Evolutionary conservation across 1,284 basidiomycete genomes (phyloP), one percentile per base, ranked within the genome.

Genomic region (Ustilago hordei): DNA sequence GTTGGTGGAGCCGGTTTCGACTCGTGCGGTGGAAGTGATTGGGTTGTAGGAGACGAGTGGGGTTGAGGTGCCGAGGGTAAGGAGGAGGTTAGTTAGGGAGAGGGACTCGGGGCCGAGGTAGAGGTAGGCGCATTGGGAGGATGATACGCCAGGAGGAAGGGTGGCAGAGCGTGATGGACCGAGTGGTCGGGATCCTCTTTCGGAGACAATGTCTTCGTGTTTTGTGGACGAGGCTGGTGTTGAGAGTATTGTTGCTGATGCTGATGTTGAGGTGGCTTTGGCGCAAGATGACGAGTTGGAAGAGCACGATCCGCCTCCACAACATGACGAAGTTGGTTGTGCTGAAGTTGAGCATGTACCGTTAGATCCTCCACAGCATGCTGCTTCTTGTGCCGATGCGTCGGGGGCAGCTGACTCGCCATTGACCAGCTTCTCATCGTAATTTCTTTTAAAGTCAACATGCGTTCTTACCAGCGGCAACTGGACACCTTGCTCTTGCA

Each of bases 31-130:
- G 28, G 87, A 82, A 0, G 88, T 88, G 19, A 85, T 75, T 0
- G 95, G 93, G 69, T 95, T 89, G 87, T 94, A 97, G 0, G 91
- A 91, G 79, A 91, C 90, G 13, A 95, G 89, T 0, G 67, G 74
- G 8, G 74, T 71, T 4, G 71, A 31, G 1, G 84, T 53, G 28
- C 83, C 82, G 17, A 84, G 78, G 4, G 75, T 67, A 7, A 85
- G 75, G 5, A 98, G 89, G 3, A 98, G 85, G 80, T 98, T 98
- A 17, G 93, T 93, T 45, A 98, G 88, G 0, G 90, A 90, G 7
- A 95, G 89, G 60, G 91, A 92, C 85, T 98, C 94, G 19, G 90
- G 89, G 1, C 96, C 96, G 41, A 98, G 88, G 85, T 95, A 98
- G 58, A 95, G 87, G 48, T 95, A 90, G 66, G 63, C 54, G 63